Evolutionary conservation across 345 rosid species (phyloP).

Genomic region (Carallia pectinifolia): DNA sequence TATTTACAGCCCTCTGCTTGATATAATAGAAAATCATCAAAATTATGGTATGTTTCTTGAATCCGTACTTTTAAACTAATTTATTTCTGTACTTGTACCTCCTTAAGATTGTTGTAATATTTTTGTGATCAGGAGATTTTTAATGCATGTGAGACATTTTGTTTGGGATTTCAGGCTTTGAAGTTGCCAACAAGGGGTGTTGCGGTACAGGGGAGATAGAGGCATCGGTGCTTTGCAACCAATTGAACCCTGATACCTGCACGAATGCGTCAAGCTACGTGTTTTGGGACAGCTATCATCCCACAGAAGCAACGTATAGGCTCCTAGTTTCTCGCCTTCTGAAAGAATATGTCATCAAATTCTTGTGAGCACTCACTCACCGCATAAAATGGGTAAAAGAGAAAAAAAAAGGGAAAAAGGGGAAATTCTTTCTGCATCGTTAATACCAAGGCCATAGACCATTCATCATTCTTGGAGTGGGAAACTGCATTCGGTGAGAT

Average conservation of each 20-base stretch:
- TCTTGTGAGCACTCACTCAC: not conserved
- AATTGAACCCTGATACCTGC: constrained; percentile 13
- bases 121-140: not conserved
- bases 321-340: constrained; percentile 5
- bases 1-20: constrained; percentile 40
- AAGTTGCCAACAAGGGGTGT: constrained; percentile 20
- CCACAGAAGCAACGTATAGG: constrained; percentile 35
- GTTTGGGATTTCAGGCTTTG: constrained; percentile 16
- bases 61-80: not conserved
- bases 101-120: not conserved
- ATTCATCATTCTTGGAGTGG: too few relatives aligned
- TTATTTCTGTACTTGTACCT: not conserved
- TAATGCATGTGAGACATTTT: not conserved
- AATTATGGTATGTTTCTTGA: constrained; percentile 30
- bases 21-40: constrained; percentile 38
- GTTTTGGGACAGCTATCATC: constrained; percentile 43
- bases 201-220: constrained; percentile 23
- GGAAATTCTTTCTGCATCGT: too few relatives aligned
- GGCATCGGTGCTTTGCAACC: constrained; percentile 13
- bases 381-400: too few relatives aligned
- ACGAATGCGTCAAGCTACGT: constrained; percentile 10
- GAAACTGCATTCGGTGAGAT: too few relatives aligned
- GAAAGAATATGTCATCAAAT: not conserved
- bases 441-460: too few relatives aligned
- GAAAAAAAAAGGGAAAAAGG: too few relatives aligned